Evolutionary conservation across 2,329 filamentous ascomycete genomes (phyloP).

Genomic region (Apiospora kogelbergensis): DNA sequence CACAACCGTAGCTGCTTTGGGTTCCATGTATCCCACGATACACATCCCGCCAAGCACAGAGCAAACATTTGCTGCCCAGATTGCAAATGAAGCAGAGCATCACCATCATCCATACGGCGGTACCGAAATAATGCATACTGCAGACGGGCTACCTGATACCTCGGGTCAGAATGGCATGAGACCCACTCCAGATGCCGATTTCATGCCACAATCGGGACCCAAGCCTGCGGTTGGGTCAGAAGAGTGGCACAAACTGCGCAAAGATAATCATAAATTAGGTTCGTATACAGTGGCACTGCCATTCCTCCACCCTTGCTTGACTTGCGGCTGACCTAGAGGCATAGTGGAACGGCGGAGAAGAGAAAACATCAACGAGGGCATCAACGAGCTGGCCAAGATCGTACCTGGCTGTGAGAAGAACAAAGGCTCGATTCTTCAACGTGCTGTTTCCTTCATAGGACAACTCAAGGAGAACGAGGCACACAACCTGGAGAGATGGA

Average conservation of each 20-base stretch:
- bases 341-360: constrained; percentile 92
- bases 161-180: constrained; percentile 41
- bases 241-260: constrained; percentile 96
- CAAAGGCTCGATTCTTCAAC: constrained; percentile 93
- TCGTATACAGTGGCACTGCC: constrained; percentile 29
- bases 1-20: constrained; percentile 59
- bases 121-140: constrained; percentile 37
- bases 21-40: constrained; percentile 58
- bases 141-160: constrained; percentile 30
- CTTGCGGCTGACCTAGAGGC: not conserved
- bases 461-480: constrained; percentile 93
- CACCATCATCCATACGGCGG: constrained; percentile 30
- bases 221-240: constrained; percentile 94
- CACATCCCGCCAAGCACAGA: constrained; percentile 59
- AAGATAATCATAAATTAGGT: constrained; percentile 99
- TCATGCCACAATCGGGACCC: constrained; percentile 42
- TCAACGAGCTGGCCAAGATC: constrained; percentile 96
- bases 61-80: constrained; percentile 59
- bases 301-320: not conserved
- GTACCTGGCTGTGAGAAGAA: constrained; percentile 98
- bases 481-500: constrained; percentile 94
- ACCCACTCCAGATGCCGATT: constrained; percentile 32
- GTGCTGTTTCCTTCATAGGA: constrained; percentile 90
- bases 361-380: constrained; percentile 98
- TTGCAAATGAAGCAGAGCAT: constrained; percentile 37